Base-by-base conservation (phyloP, 1,284 basidiomycete species). In the Pseudozyma tsukubaensis region DNA sequence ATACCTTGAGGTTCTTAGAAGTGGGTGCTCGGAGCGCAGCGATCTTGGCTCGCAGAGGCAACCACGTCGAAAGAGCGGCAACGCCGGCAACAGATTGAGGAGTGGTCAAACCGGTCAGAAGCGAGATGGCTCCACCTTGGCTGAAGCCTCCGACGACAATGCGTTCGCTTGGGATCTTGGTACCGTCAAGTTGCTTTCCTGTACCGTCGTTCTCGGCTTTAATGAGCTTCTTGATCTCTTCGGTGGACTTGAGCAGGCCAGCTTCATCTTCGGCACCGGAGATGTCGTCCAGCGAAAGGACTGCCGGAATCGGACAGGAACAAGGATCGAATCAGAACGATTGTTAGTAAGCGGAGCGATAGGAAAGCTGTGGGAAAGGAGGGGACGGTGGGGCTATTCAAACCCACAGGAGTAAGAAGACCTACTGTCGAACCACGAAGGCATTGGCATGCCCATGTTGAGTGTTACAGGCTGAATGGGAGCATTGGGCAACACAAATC, bases 391-490 rank as follows among this genome's bases (percentile, higher is more conserved):
- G 45, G 52, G 55, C 29, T 9, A 19, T 14, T 1, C 18, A 40
- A 59, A 72, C 54, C 56, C 73, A 72, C 70, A 75, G 55, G 72
- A 75, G 43, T 72, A 68, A 21, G 71, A 71, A 49, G 70, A 80
- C 78, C 70, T 77, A 81, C 79, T 78, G 59, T 83, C 82, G 59
- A 83, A 83, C 83, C 83, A 84, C 7, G 75, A 76, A 9, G 82
- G 80, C 83, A 84, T 84, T 45, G 66, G 67, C 82, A 82, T 82
- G 48, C 81, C 81, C 73, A 82, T 79, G 51, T 84, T 84, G 32
- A 84, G 63, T 40, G 82, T 74, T 11, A 84, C 81, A 4, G 83
- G 82, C 72, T 80, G 80, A 24, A 81, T 65, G 37, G 83, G 83
- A 8, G 83, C 79, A n/a, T 82, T 81, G 35, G 83, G 83, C 52